Evolutionary conservation across 2,329 filamentous ascomycete genomes (phyloP).

Genomic region (Orbilia blumenaviensis): DNA sequence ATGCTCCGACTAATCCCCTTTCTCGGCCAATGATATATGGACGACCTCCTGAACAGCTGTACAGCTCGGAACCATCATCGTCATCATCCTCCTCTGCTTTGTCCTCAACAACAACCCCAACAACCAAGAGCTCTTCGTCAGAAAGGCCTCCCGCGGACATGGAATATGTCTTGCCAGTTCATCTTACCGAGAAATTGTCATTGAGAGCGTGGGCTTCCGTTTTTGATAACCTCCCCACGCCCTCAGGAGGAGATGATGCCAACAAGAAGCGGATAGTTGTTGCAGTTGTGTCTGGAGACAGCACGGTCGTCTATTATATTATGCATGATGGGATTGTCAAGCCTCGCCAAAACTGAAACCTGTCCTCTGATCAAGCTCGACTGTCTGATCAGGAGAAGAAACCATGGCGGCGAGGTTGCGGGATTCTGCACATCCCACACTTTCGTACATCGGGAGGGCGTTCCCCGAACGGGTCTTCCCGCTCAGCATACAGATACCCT

Average conservation of each 20-base stretch:
- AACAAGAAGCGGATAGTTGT: constrained; percentile 74
- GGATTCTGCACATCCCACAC: constrained; percentile 19
- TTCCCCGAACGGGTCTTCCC: constrained; percentile 42
- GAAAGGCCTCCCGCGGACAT: constrained; percentile 62
- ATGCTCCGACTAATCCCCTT: constrained; percentile 59
- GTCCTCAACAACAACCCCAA: no score
- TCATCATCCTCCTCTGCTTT: no score
- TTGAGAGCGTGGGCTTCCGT: constrained; percentile 72
- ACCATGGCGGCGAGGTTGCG: constrained; percentile 1
- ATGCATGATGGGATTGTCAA: constrained; percentile 88
- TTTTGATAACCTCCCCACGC: constrained; percentile 71
- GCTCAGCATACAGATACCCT: constrained; percentile 22
- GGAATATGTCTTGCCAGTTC: constrained; percentile 81
- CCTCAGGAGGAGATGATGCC: constrained; percentile 65
- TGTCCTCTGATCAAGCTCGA: neutral
- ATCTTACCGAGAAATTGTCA: constrained; percentile 77
- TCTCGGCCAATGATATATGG: constrained; percentile 74
- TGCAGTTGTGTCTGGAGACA: constrained; percentile 79
- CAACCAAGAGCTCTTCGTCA: neutral
- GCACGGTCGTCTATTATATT: constrained; percentile 84
- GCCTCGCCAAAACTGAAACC: constrained; percentile 76
- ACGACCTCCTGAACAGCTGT: constrained; percentile 75
- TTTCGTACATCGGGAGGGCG: constrained; percentile 28
- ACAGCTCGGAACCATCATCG: constrained; percentile 60
- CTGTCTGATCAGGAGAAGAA: constrained; percentile 12